Evolutionary conservation across 2,329 filamentous ascomycete genomes (phyloP).

Genomic region (Cladosporium sp.): DNA sequence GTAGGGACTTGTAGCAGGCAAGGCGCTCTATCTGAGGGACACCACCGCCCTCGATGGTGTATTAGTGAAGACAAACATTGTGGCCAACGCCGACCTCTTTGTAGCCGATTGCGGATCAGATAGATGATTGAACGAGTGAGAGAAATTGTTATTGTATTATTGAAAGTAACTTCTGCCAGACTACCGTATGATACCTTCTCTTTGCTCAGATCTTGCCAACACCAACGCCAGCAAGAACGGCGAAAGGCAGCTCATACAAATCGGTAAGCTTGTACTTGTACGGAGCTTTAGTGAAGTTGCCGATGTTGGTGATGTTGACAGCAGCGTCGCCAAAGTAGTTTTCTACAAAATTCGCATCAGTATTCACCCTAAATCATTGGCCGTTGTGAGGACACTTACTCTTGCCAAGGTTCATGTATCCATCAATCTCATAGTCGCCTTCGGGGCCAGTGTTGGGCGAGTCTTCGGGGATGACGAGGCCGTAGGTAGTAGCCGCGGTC

Average conservation of each 20-base stretch:
- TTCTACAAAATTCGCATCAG: conserved; percentile 20
- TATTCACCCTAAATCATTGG: background rate
- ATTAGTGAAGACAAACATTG: no score
- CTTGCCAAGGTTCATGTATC: conserved; percentile 52
- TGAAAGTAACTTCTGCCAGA: background rate
- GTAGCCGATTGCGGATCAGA: no score
- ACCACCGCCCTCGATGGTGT: no score
- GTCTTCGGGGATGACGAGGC: conserved; percentile 52
- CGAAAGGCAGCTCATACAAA: conserved; percentile 38
- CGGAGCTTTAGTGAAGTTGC: conserved; percentile 46
- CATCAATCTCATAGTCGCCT: conserved; percentile 53
- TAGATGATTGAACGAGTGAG: no score
- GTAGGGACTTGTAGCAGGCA: no score
- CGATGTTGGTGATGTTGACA: conserved; percentile 51
- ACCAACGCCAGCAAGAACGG: conserved; percentile 43
- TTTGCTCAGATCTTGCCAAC: conserved; percentile 39
- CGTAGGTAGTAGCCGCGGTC: conserved; percentile 52
- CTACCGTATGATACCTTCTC: background rate
- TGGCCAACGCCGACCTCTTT: no score
- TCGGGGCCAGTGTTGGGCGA: conserved; percentile 52
- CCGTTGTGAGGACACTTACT: conserved; percentile 34
- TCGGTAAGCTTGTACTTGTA: conserved; percentile 48
- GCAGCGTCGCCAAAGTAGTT: conserved; percentile 48
- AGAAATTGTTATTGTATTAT: no score
- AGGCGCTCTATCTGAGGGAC: no score